Base-by-base conservation (phyloP, 2,329 filamentous ascomycete species). In the Cercospora sojina region DNA sequence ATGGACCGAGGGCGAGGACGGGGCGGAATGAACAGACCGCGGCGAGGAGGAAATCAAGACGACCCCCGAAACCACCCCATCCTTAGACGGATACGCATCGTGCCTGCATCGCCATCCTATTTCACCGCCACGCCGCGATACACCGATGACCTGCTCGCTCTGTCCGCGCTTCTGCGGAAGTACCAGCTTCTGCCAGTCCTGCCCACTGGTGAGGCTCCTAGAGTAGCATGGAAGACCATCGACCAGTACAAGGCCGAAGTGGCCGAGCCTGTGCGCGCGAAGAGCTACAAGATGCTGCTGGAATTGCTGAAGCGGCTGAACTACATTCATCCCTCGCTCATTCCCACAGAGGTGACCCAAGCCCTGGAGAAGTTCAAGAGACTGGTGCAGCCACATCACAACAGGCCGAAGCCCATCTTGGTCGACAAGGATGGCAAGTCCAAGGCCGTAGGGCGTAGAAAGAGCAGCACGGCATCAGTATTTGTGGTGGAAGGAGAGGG, bases 401-500 rank as follows among this genome's bases (percentile, higher is more conserved):
- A 90, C 71, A 81, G 84, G 69, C 81, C 87, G 3, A 89, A 85
- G 59, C 85, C 87, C n/a, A 83, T 86, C 20, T 80, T 84, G 3
- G 83, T 97, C 67, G 93, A 98, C 79, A 84, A 86, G 69, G 88
- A 88, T 71, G 95, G 96, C 12, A 86, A 92, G 65, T 88, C 93
- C 12, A 83, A 91, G 62, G 95, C 90, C 1, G 88, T 91, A 58
- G 95, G 95, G 55, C 88, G 90, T 80, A 88, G 95, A 79, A 99
- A 99, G 86, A 88, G 90, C 47, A 94, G 93, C 2, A 88, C 88
- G 25, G 95, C 95, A 1, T 88, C 89, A 64, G 95, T 92, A 9
- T 96, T 89, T 82, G 82, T 99, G 23, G 92, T 99, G 4, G 94
- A 98, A 81, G 95, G 95, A 5, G 92, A 91, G 10, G 96, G 95